Conservation (phyloP, 345 rosid species). For the Mercurialis annua region DNA sequence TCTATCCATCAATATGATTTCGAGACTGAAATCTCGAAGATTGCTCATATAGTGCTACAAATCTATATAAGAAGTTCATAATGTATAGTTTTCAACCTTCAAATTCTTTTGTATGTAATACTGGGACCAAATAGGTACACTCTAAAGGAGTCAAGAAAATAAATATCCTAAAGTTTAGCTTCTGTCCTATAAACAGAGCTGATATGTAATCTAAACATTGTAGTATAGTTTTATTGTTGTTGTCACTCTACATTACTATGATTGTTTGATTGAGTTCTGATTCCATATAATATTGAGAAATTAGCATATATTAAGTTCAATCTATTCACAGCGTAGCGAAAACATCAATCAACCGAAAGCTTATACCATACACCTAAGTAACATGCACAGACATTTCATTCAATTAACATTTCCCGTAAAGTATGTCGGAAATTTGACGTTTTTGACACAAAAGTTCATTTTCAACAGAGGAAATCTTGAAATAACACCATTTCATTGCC, state of each 20-base stretch:
- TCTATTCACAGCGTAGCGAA: neutral
- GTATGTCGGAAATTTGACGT: too few relatives aligned
- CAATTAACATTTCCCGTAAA: too few relatives aligned
- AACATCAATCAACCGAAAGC: neutral
- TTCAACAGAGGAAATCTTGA: too few relatives aligned
- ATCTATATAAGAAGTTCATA: conserved; percentile 8
- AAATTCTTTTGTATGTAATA: neutral
- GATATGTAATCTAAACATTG: neutral
- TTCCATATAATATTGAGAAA: neutral
- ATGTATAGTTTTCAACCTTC: conserved; percentile 18
- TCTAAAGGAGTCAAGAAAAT: conserved; percentile 3
- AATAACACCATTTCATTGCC: too few relatives aligned
- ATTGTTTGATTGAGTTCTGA: neutral
- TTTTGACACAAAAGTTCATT: too few relatives aligned
- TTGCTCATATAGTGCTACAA: neutral
- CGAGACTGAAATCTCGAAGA: neutral
- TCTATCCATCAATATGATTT: neutral
- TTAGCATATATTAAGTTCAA: neutral
- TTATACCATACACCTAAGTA: neutral
- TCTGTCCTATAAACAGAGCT: conserved; percentile 1
- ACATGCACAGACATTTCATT: too few relatives aligned
- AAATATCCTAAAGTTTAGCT: neutral
- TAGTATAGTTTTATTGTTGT: neutral
- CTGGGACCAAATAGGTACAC: neutral
- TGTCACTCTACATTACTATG: neutral